These are phyloP conservation scores for Candida rishiriensis DNA, from an alignment of 805 yeast species.

Conservation along the genomic window DNA sequence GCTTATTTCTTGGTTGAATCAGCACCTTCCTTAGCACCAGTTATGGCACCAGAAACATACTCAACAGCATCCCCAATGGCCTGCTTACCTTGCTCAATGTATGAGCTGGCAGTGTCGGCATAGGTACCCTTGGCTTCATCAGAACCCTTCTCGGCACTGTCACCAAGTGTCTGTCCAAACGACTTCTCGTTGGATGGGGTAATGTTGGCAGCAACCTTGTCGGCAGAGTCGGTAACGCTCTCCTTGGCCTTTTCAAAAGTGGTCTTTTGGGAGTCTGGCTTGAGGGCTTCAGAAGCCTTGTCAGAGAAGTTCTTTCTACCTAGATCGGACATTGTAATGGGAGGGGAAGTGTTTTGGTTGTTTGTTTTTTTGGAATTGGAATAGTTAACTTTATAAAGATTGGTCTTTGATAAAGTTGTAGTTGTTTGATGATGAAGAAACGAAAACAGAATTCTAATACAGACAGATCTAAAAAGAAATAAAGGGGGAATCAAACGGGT, in stretches of 20 bases:
- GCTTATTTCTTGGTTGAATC: constrained; percentile 21
- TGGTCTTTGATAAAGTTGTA: too few species aligned
- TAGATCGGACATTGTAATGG: constrained; percentile 23
- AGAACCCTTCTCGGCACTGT: constrained; percentile 39
- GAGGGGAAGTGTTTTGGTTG: not conserved
- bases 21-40: constrained; percentile 47
- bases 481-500: too few species aligned
- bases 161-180: constrained; percentile 53
- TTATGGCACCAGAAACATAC: constrained; percentile 56
- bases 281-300: constrained; percentile 62
- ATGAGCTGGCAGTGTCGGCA: constrained; percentile 41
- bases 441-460: too few species aligned
- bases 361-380: not conserved
- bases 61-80: constrained; percentile 45
- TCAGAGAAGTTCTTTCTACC: constrained; percentile 74
- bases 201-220: constrained; percentile 53
- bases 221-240: constrained; percentile 58
- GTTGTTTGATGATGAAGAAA: too few species aligned
- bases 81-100: constrained; percentile 45
- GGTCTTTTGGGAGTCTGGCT: constrained; percentile 70
- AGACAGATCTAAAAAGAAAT: too few species aligned
- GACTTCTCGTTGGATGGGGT: constrained; percentile 72
- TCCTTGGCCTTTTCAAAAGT: constrained; percentile 69
- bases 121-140: constrained; percentile 40
- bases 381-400: too few species aligned